Base-by-base conservation (phyloP, 805 yeast species). In the Teunomyces barrocoloradensis region DNA sequence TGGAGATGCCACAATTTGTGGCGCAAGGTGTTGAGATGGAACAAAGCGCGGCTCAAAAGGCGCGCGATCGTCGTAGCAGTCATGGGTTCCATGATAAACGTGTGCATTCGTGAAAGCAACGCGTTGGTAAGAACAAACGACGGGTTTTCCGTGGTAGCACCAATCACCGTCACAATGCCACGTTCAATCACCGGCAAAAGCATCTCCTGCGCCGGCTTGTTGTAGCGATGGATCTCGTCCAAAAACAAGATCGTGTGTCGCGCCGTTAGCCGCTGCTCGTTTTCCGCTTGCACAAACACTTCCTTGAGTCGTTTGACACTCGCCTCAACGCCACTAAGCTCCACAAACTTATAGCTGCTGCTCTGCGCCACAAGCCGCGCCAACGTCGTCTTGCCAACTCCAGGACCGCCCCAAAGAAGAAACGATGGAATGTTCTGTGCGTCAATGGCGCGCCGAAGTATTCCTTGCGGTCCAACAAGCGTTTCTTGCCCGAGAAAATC, bases 71-170 rank as follows among this genome's bases (percentile, higher is more conserved):
- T 65, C 0, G 60, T 66, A 6, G 56, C 56, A 3, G 61, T 48
- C 35, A 73, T 54, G 0, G 73, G 68, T 34, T 73, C 74, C 77
- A 73, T 70, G 12, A 67, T 65, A 54, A 73, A 73, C 1, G 75
- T 70, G 54, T 72, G 75, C 73, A 71, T 66, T 47, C 78, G 51
- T 7, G 77, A 73, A 30, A 73, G 63, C 23, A 73, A 58, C 0
- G 78, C 77, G 51, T 69, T 70, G 48, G 71, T 73, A 27, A 73
- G 52, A 1, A 69, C 67, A 50, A 73, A 73, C 1, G 77, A 71
- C 1, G 78, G 78, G 61, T 94, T 94, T 61, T 94, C 99, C 0
- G 78, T 73, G 25, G 78, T 73, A 6, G 78, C 78, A 0, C 77
- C 78, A 17, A 73, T 63, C 1, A 73, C 68, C 0, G 74, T 71